Evolutionary conservation across 805 yeast genomes (phyloP).

Genomic region (Starmerella sp.): DNA sequence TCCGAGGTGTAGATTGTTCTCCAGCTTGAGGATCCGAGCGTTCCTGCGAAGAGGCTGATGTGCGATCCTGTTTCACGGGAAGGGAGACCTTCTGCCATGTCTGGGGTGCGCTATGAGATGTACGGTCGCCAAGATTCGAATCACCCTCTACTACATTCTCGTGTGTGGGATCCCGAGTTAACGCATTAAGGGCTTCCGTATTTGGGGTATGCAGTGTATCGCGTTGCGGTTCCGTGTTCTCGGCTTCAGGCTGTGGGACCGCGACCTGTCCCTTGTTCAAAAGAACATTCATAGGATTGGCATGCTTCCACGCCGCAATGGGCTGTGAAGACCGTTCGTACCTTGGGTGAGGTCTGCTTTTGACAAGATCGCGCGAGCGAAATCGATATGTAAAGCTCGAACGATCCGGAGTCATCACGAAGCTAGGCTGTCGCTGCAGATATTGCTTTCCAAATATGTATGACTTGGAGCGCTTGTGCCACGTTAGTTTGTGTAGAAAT

Average conservation of each 20-base stretch:
- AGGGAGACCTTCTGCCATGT: conserved; percentile 15
- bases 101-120: background rate
- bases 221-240: background rate
- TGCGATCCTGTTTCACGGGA: conserved; percentile 11
- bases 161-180: no score
- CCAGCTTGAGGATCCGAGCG: background rate
- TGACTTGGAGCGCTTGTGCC: conserved; percentile 9
- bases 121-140: background rate
- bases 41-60: background rate
- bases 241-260: background rate
- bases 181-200: background rate
- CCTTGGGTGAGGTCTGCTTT: conserved; percentile 14
- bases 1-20: background rate
- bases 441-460: conserved; percentile 13
- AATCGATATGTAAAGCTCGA: conserved; percentile 15
- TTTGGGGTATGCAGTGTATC: background rate
- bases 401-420: conserved; percentile 20
- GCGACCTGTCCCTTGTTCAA: conserved; percentile 6
- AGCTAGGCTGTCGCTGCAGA: conserved; percentile 19
- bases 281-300: conserved; percentile 15
- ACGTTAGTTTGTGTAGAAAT: conserved; percentile 10
- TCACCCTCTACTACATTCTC: background rate
- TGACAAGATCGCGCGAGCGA: conserved; percentile 12
- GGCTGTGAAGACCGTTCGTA: conserved; percentile 16
- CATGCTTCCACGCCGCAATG: conserved; percentile 16